Percentiles rank a stretch among this genome's conserved stretches.
phyloP scores from a whole-genome alignment of 2,329 filamentous ascomycete genomes.

The Alternaria longipes region DNA sequence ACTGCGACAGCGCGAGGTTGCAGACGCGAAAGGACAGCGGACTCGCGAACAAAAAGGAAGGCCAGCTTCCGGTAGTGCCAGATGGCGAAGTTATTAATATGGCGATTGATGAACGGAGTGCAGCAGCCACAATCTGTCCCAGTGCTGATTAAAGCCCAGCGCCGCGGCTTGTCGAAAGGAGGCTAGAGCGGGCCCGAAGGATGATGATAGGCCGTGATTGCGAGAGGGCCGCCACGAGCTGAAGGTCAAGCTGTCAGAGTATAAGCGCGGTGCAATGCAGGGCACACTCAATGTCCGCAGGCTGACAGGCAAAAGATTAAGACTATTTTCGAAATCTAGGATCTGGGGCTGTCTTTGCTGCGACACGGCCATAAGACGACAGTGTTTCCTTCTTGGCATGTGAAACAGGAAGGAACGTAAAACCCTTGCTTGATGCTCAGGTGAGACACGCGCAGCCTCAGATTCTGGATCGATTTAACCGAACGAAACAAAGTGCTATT shows the following conservation, averaged over 20 bases:
- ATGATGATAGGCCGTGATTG: slow-evolving; percentile 31
- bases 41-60: slow-evolving; percentile 32
- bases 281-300: slow-evolving; percentile 3
- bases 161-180: slow-evolving; percentile 25
- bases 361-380: slow-evolving; percentile 5
- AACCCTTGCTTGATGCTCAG: slow-evolving; percentile 28
- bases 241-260: slow-evolving; percentile 14
- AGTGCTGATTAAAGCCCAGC: slow-evolving; percentile 27
- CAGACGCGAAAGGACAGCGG: slow-evolving; percentile 8
- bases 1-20: slow-evolving; percentile 24
- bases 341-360: not conserved
- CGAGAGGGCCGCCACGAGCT: slow-evolving; percentile 19
- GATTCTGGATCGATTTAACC: not conserved
- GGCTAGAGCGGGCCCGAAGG: slow-evolving; percentile 24
- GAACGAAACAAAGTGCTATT: not conserved
- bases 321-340: slow-evolving; percentile 1
- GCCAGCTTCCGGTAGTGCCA: slow-evolving; percentile 42
- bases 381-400: slow-evolving; percentile 31
- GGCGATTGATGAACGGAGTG: slow-evolving; percentile 20
- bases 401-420: slow-evolving; percentile 38
- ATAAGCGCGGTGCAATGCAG: slow-evolving; percentile 4
- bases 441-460: slow-evolving; percentile 38
- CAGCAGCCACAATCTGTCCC: slow-evolving; percentile 24
- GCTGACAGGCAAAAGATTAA: not conserved
- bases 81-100: slow-evolving; percentile 37